Percentiles rank a stretch among this genome's conserved stretches.
phyloP scores from a whole-genome alignment of 305 asterid genomes.

The Coffea humblotiana region DNA sequence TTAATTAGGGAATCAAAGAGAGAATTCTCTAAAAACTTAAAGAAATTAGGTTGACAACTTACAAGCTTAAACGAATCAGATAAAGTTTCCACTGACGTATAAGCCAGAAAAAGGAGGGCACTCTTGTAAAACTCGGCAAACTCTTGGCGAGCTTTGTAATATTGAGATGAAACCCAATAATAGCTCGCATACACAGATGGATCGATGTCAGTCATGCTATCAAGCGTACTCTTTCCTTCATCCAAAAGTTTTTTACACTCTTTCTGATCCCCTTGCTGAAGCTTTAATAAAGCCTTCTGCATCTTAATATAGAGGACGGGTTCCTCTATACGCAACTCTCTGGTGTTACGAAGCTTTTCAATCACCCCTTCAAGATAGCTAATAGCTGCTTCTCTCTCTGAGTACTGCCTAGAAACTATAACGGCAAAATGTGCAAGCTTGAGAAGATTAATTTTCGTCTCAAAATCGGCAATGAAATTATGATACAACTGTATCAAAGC shows the following conservation, averaged over 20 bases:
- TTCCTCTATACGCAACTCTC: slow-evolving; percentile 75
- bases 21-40: background rate
- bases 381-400: slow-evolving; percentile 76
- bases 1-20: background rate
- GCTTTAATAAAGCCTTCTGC: slow-evolving; percentile 81
- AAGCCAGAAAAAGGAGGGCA: slow-evolving; percentile 90
- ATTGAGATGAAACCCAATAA: slow-evolving; percentile 93
- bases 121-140: slow-evolving; percentile 91
- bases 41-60: slow-evolving; percentile 19
- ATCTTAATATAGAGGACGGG: slow-evolving; percentile 77
- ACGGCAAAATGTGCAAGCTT: slow-evolving; percentile 97
- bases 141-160: slow-evolving; percentile 72
- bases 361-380: slow-evolving; percentile 79
- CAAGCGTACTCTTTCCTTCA: slow-evolving; percentile 84
- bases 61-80: slow-evolving; percentile 94
- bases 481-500: slow-evolving; percentile 88
- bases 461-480: slow-evolving; percentile 87
- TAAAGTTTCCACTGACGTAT: slow-evolving; percentile 80
- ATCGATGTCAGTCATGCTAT: slow-evolving; percentile 97
- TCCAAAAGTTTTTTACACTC: slow-evolving; percentile 83
- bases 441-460: slow-evolving; percentile 94
- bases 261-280: slow-evolving; percentile 77
- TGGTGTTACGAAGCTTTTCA: slow-evolving; percentile 76
- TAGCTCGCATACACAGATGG: slow-evolving; percentile 91
- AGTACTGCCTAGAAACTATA: slow-evolving; percentile 77